Evolutionary conservation across 106 monocot genomes (phyloP).

Genomic region (Chionographis japonica): DNA sequence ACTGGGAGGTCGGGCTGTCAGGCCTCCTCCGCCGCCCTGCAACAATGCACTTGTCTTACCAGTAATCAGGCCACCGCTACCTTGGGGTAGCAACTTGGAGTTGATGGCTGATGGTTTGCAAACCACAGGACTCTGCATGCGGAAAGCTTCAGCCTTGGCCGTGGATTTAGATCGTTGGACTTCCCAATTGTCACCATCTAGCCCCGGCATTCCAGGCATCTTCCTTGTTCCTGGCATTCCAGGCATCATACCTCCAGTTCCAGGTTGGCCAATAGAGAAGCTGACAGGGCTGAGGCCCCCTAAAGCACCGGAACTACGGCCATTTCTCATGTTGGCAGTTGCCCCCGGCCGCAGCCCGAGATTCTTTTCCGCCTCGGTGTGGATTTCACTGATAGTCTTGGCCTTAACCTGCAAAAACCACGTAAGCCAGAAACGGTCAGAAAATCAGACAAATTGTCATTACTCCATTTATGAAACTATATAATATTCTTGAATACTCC

Average conservation of each 20-base stretch:
- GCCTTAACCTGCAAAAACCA: conserved; percentile 64
- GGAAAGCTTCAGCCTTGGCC: conserved; percentile 28
- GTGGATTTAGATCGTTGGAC: conserved; percentile 64
- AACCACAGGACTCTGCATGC: conserved; percentile 18
- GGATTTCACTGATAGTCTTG: conserved; percentile 92
- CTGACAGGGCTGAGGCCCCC: conserved; percentile 28
- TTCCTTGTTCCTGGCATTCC: conserved; percentile 84
- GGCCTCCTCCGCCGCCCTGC: conserved; percentile 27
- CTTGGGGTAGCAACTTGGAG: conserved; percentile 61
- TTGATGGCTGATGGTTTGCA: conserved; percentile 41
- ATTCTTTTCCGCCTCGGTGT: conserved; percentile 86
- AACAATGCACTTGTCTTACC: conserved; percentile 77
- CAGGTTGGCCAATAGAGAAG: conserved; percentile 46
- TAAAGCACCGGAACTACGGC: conserved; percentile 30
- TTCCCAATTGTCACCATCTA: conserved; percentile 82
- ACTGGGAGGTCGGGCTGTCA: conserved; percentile 9
- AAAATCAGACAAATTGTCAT: too few species aligned
- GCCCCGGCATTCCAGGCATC: conserved; percentile 94
- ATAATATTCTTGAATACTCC: too few species aligned
- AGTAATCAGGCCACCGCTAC: conserved; percentile 49
- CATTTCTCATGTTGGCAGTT: conserved; percentile 64
- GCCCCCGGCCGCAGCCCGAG: conserved; percentile 88
- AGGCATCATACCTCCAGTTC: conserved; percentile 87
- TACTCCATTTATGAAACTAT: too few species aligned
- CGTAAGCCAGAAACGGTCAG: neutral